Base-by-base conservation (phyloP, 345 rosid species). In the Cardiospermum halicacabum region DNA sequence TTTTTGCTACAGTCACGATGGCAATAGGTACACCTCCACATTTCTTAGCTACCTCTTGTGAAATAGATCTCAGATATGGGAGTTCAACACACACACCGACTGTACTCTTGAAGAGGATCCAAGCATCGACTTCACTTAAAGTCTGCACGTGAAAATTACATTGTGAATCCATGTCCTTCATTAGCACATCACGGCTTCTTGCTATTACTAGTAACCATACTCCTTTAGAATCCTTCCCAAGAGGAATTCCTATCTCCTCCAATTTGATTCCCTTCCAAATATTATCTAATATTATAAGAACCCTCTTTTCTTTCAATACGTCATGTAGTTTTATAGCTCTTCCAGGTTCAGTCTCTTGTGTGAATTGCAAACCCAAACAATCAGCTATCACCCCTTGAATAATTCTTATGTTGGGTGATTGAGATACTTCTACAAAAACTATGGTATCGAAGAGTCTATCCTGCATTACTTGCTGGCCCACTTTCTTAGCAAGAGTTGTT, bases 11-110 rank as follows among this genome's bases (percentile, higher is more conserved):
- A 1, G 50, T 64, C 2, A 53, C 58, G 16, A 64, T 34, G 5
- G 68, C 36, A 16, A 64, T 12, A 7, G 69, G 61, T 40, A 65
- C 21, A 54, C 61, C 62, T 11, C 18, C 69, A 56, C 61, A 54
- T 39, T 18, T 39, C 6, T 39, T 37, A 24, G 24, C 61, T n/a
- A 53, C 31, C 4, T 65, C 54, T 13, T 0, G 2, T 27, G 53
- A 60, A 1, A 42, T 1, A 42, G 40, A 26, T 11, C 1, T 19
- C 13, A 26, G 15, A 28, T 55, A 28, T 36, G 3, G 19, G 22
- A 2, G 18, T 6, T 15, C 45, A 37, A 10, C 11, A 22, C 7
- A 11, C 5, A 4, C 7, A 3, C 60, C 59, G 2, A 50, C 37
- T 31, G 26, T 55, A 11, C 19, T 7, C 50, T 26, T 18, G 11